Evolutionary conservation across 768 basidiomycete genomes (phyloP).

Genomic region (Termitomyces sp.): DNA sequence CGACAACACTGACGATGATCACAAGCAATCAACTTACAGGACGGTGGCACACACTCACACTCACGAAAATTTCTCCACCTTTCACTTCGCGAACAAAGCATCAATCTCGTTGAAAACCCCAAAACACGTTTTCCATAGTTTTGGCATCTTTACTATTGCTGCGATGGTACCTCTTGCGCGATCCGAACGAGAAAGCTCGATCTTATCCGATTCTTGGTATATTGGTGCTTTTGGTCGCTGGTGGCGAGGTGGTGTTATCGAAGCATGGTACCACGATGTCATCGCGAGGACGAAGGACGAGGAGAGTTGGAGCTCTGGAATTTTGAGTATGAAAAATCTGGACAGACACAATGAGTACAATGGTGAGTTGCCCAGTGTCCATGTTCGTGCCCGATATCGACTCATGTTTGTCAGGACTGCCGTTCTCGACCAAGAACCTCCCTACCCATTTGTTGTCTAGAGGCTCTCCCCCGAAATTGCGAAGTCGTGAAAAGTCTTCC

Average conservation of each 20-base stretch:
- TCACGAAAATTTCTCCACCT: constrained; percentile 40
- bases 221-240: constrained; percentile 88
- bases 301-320: constrained; percentile 74
- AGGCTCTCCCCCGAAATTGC: constrained; percentile 50
- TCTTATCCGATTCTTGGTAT: constrained; percentile 80
- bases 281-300: constrained; percentile 60
- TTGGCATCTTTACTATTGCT: constrained; percentile 85
- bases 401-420: constrained; percentile 33
- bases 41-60: constrained; percentile 21
- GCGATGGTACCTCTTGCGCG: constrained; percentile 57
- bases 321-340: constrained; percentile 68
- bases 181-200: constrained; percentile 40
- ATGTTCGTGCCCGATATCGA: neutral
- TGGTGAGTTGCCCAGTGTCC: constrained; percentile 35
- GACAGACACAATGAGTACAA: constrained; percentile 66
- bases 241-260: constrained; percentile 83
- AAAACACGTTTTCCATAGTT: constrained; percentile 79
- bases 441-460: constrained; percentile 24
- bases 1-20: constrained; percentile 53
- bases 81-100: constrained; percentile 91
- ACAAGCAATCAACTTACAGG: constrained; percentile 27
- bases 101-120: constrained; percentile 91
- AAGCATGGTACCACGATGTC: constrained; percentile 74
- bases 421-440: constrained; percentile 33
- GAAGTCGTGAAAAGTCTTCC: constrained; percentile 53